Base-by-base conservation (phyloP, 2,329 filamentous ascomycete species). In the Aspergillus ochraceus region DNA sequence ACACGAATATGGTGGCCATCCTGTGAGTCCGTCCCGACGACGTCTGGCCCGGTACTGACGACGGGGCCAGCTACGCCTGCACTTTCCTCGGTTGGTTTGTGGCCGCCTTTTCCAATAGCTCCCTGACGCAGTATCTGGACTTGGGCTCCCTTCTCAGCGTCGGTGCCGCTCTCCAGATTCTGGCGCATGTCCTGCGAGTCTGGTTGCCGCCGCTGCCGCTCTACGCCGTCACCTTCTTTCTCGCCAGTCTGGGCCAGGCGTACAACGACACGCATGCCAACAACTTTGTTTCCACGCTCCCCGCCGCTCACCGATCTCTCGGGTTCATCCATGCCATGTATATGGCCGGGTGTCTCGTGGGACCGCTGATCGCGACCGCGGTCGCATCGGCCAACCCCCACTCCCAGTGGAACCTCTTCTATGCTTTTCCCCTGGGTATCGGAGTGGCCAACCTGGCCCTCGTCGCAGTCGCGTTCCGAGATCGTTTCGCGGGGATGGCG, bases 251-350 rank as follows among this genome's bases (percentile, higher is more conserved):
- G 0, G 86, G 87, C 0, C 85, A 88, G 68, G 87, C 84, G 0
- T 88, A 83, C 58, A 85, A 89, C 60, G 87, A 90, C 63, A 83
- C 86, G 0, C 84, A 88, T 22, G 81, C 83, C 1, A 89, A 90
- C 59, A 84, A 85, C 0, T 89, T 85, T 58, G 85, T 88, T 0
- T 79, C 82, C 0, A 76, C 79, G 0, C 70, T 82, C 0, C 78
- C 78, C 10, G 77, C 76, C 17, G 81, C 85, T 0, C 85, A 89
- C 66, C 76, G 85, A 3, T 88, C 85, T 82, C 76, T 89, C 0
- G 83, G 85, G 0, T 83, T 88, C 56, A 86, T 89, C 17, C 87
- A 89, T 62, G 86, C 85, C 9, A 86, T 85, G 79, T 89, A 86
- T 65, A 79, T 76, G 54, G 71, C 82, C 0, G 86, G 86, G 0